Evolutionary conservation across 2,329 filamentous ascomycete species (phyloP).

Genomic region (Colletotrichum costaricense): DNA sequence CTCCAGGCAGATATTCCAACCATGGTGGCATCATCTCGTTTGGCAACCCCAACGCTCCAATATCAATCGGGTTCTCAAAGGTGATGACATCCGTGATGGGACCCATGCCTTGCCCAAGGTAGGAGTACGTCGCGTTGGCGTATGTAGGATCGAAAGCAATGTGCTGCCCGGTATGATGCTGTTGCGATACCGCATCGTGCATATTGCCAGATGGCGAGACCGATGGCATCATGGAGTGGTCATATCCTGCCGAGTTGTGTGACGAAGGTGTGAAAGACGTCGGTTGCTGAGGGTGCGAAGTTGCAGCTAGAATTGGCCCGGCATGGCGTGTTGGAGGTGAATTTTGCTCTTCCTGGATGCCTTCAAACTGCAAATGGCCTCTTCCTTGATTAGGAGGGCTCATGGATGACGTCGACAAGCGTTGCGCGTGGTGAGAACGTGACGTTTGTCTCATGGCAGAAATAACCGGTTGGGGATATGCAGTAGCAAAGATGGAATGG

Average conservation of each 20-base stretch:
- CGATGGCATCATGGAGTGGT: slow-evolving; percentile 51
- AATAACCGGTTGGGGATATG: slow-evolving; percentile 60
- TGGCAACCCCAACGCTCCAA: slow-evolving; percentile 70
- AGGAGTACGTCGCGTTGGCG: slow-evolving; percentile 30
- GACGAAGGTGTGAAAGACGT: slow-evolving; percentile 53
- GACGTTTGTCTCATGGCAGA: slow-evolving; percentile 60
- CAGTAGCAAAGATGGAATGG: slow-evolving; percentile 58
- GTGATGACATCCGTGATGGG: slow-evolving; percentile 66
- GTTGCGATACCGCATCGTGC: slow-evolving; percentile 44
- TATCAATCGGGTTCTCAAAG: slow-evolving; percentile 82
- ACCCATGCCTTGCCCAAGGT: slow-evolving; percentile 41
- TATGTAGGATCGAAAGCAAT: slow-evolving; percentile 19
- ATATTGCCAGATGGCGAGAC: slow-evolving; percentile 56
- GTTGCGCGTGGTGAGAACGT: slow-evolving; percentile 42
- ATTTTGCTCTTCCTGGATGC: slow-evolving; percentile 44
- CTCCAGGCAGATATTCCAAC: slow-evolving; percentile 78
- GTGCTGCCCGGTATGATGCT: slow-evolving; percentile 23
- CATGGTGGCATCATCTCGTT: slow-evolving; percentile 77
- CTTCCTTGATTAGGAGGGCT: slow-evolving; percentile 32
- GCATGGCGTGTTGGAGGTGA: slow-evolving; percentile 43
- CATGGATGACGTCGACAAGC: slow-evolving; percentile 38
- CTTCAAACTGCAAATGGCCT: slow-evolving; percentile 43
- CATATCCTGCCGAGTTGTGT: slow-evolving; percentile 55
- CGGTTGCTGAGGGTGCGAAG: slow-evolving; percentile 23
- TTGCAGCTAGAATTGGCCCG: slow-evolving; percentile 39